A percentile compares a stretch with the other conserved stretches of the same genome.
These are phyloP conservation scores for Suhomyces anneliseae DNA, from an alignment of 1,139 yeast species.

Conservation along the genomic window DNA sequence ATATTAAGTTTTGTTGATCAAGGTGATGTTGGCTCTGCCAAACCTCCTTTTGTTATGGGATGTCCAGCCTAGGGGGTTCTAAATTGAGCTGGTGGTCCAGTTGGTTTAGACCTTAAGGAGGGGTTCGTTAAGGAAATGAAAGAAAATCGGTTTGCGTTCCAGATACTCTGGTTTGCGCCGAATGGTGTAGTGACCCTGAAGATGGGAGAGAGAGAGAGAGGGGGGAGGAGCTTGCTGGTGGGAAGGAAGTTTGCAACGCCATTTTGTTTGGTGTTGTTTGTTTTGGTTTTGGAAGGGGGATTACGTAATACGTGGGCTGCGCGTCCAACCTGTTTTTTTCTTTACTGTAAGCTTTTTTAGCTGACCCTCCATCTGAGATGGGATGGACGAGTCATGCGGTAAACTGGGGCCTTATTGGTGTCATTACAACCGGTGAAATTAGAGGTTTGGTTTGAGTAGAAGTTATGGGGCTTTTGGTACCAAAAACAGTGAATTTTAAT, in stretches of 20 bases:
- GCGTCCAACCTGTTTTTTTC: neutral
- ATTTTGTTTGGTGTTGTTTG: conserved; percentile 9
- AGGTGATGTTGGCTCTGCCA: neutral
- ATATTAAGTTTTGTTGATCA: too few species aligned
- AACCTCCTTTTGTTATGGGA: neutral
- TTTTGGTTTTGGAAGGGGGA: conserved; percentile 9
- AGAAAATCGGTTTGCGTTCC: neutral
- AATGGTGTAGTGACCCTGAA: neutral
- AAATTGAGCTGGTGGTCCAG: neutral
- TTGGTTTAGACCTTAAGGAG: neutral
- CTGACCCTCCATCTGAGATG: neutral
- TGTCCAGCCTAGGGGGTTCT: neutral
- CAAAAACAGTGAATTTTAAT: too few species aligned
- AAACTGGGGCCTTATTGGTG: too few species aligned
- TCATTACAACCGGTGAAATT: neutral
- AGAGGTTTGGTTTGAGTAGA: neutral
- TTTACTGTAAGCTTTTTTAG: neutral
- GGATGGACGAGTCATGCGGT: neutral
- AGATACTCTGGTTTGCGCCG: neutral
- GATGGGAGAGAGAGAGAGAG: neutral
- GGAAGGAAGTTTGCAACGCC: conserved; percentile 8
- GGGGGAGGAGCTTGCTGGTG: neutral
- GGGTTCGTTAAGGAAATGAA: neutral
- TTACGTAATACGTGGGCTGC: conserved; percentile 6
- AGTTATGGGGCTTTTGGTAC: neutral